Evolutionary conservation across 2,329 filamentous ascomycete genomes (phyloP).

Genomic region (Nothophaeocryptopus gaeumannii): DNA sequence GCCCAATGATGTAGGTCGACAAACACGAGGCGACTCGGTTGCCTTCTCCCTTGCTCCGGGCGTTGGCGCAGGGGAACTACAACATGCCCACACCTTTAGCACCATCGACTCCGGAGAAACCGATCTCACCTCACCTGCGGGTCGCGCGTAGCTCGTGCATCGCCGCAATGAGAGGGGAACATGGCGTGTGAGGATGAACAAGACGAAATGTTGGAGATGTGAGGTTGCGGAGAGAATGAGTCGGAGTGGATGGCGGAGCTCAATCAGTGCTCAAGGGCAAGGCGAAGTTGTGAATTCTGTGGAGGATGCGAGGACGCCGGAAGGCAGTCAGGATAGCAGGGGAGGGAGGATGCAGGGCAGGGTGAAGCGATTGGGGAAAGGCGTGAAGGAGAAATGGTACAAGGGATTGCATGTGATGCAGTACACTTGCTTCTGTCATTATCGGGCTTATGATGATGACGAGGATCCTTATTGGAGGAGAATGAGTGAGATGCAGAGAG

Average conservation of each 20-base stretch:
- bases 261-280: background rate
- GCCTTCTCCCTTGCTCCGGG: no score
- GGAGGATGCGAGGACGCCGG: no score
- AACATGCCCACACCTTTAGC: slow-evolving; percentile 1
- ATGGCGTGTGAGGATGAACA: slow-evolving; percentile 28
- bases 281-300: no score
- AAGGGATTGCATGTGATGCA: slow-evolving; percentile 17
- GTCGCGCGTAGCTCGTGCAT: slow-evolving; percentile 22
- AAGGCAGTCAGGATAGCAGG: no score
- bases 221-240: slow-evolving; percentile 14
- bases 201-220: slow-evolving; percentile 31
- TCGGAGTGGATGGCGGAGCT: background rate
- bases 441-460: slow-evolving; percentile 25
- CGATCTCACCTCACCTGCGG: slow-evolving; percentile 3
- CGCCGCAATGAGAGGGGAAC: slow-evolving; percentile 25
- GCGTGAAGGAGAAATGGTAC: slow-evolving; percentile 12
- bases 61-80: background rate
- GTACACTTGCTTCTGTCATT: slow-evolving; percentile 31
- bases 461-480: slow-evolving; percentile 19
- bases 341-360: no score
- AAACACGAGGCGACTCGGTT: no score
- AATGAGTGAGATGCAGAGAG: slow-evolving; percentile 5
- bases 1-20: no score
- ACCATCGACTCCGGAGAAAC: background rate
- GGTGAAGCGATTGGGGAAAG: background rate